Conservation (phyloP, 2,329 filamentous ascomycete genomes). For the Colletotrichum abscissum region DNA sequence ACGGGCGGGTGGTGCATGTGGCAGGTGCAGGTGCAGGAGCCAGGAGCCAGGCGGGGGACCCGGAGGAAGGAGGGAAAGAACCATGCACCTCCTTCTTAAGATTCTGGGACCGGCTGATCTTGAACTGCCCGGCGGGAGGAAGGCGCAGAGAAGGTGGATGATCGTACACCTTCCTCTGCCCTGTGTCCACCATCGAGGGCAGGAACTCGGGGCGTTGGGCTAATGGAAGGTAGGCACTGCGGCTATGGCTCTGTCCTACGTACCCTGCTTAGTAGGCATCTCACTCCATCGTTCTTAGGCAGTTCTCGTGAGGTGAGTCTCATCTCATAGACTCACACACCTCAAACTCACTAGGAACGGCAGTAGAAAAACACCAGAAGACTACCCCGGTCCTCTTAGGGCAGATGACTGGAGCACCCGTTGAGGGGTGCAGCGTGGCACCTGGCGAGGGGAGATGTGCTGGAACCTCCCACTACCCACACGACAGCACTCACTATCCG, state of each 20-base stretch:
- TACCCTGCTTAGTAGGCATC: neutral
- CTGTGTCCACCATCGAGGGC: too few relatives aligned
- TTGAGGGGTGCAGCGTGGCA: neutral
- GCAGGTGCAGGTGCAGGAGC: neutral
- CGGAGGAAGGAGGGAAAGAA: neutral
- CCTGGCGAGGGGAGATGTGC: neutral
- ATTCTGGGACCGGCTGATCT: conserved; percentile 15
- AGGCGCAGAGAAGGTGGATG: neutral
- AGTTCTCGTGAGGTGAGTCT: neutral
- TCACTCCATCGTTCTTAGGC: neutral
- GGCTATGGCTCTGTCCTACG: neutral
- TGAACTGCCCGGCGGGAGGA: neutral
- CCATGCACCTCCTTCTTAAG: neutral
- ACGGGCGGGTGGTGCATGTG: neutral
- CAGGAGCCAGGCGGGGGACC: neutral
- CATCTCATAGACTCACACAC: neutral
- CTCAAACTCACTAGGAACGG: neutral
- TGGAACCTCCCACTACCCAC: neutral
- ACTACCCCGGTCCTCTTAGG: neutral
- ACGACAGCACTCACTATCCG: neutral
- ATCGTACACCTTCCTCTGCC: neutral
- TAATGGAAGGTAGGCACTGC: neutral
- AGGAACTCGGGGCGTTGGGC: neutral
- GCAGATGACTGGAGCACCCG: neutral
- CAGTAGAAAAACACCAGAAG: conserved; percentile 27